These are phyloP conservation scores for Backusella psychrophila DNA, from an alignment of 192 early-diverging fungal species.

Conservation along the genomic window DNA sequence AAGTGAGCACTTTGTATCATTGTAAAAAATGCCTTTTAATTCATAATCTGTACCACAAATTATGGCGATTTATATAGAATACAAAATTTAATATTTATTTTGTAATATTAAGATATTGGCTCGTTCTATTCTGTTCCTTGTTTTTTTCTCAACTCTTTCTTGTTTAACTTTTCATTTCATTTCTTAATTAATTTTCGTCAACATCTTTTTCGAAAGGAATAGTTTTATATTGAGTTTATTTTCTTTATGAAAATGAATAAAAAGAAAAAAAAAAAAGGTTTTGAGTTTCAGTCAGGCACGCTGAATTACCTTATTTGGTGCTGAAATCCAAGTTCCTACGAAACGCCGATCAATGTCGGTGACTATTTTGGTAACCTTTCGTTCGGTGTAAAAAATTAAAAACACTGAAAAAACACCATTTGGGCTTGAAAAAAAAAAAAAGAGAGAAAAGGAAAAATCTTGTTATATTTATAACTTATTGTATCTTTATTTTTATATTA, in stretches of 20 bases:
- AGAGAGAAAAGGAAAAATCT: not conserved
- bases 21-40: not conserved
- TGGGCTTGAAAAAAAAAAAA: not conserved
- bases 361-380: conserved; percentile 2
- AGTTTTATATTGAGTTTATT: not conserved
- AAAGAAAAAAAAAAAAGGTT: not conserved
- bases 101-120: not conserved
- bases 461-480: conserved; percentile 5
- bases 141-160: not conserved
- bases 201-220: not conserved
- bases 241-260: not conserved
- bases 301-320: not conserved
- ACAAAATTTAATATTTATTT: not conserved
- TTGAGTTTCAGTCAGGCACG: conserved; percentile 5
- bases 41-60: not conserved
- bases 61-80: not conserved
- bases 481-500: not conserved
- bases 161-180: not conserved
- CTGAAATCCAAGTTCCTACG: not conserved
- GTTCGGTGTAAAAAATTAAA: not conserved
- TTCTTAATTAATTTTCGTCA: no score
- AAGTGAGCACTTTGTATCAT: not conserved
- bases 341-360: conserved; percentile 1
- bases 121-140: no score
- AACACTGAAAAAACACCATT: not conserved